phyloP scores from a whole-genome alignment of 352 stramenopile genomes.

The Globisporangium cystogenes region DNA sequence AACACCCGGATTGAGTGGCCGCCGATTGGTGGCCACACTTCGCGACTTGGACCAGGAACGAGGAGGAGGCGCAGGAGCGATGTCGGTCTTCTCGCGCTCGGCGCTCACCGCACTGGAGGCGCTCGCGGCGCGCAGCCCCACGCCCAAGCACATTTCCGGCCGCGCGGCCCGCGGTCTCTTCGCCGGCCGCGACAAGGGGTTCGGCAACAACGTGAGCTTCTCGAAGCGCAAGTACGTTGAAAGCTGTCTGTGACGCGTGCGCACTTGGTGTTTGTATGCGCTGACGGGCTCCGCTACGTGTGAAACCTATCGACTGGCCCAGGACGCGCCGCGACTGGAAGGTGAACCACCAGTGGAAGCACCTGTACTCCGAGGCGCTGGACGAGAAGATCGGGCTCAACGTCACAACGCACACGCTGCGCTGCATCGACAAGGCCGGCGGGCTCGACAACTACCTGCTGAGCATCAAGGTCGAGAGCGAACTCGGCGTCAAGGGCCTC shows the following conservation, averaged over 20 bases:
- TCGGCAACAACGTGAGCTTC: conserved; percentile 94
- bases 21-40: not conserved
- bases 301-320: not conserved
- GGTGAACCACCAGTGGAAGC: conserved; percentile 91
- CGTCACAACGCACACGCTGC: conserved; percentile 89
- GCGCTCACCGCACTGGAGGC: conserved; percentile 50
- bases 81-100: conserved; percentile 34
- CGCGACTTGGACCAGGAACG: not conserved
- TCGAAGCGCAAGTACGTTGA: conserved; percentile 82
- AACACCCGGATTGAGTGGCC: not conserved
- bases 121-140: conserved; percentile 46
- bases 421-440: conserved; percentile 91
- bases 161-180: conserved; percentile 87
- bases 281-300: not conserved
- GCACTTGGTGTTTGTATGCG: not conserved
- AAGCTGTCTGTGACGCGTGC: not conserved
- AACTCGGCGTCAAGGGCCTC: conserved; percentile 68
- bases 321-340: conserved; percentile 90
- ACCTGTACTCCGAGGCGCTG: conserved; percentile 86
- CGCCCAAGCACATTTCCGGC: conserved; percentile 69
- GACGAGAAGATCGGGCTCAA: conserved; percentile 93
- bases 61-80: not conserved
- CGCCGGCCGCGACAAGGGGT: conserved; percentile 90
- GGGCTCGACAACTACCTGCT: conserved; percentile 95
- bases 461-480: conserved; percentile 80